phyloP scores from a whole-genome alignment of 1,284 basidiomycete genomes.

The Ceratobasidium sp. region DNA sequence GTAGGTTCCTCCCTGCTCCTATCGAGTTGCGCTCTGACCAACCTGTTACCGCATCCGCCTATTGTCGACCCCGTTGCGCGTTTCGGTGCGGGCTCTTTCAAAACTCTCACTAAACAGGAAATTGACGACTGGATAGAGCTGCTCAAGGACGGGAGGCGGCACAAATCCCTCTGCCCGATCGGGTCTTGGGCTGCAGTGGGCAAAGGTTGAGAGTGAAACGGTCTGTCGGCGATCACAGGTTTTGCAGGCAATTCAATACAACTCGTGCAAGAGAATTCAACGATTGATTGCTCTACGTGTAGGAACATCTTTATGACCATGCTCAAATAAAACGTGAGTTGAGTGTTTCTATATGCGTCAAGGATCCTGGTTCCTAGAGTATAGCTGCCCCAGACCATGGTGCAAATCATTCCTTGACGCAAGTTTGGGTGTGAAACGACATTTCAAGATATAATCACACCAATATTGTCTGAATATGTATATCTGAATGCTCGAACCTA shows the following conservation, averaged over 20 bases:
- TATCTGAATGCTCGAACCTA: no score
- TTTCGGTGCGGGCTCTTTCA: no score
- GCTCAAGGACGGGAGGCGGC: neutral
- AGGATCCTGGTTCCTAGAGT: no score
- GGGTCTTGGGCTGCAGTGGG: neutral
- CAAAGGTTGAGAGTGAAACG: neutral
- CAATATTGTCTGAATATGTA: no score
- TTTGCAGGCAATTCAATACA: neutral
- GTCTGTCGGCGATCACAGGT: neutral
- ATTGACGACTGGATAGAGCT: neutral
- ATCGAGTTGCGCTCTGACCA: no score
- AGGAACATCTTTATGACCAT: slow-evolving; percentile 1
- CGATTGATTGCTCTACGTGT: neutral
- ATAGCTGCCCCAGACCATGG: no score
- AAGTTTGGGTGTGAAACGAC: no score
- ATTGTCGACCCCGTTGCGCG: no score
- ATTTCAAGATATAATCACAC: no score
- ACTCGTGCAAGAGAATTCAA: neutral
- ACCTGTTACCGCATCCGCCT: no score
- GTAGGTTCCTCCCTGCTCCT: no score
- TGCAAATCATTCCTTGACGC: no score
- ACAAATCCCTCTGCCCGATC: neutral
- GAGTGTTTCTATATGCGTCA: neutral
- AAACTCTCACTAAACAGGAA: neutral
- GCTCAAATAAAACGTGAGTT: neutral